Evolutionary conservation across 495 filamentous ascomycete species (phyloP), one percentile per base, ranked within the genome.

Genomic region (Polyplosphaeria fusca): DNA sequence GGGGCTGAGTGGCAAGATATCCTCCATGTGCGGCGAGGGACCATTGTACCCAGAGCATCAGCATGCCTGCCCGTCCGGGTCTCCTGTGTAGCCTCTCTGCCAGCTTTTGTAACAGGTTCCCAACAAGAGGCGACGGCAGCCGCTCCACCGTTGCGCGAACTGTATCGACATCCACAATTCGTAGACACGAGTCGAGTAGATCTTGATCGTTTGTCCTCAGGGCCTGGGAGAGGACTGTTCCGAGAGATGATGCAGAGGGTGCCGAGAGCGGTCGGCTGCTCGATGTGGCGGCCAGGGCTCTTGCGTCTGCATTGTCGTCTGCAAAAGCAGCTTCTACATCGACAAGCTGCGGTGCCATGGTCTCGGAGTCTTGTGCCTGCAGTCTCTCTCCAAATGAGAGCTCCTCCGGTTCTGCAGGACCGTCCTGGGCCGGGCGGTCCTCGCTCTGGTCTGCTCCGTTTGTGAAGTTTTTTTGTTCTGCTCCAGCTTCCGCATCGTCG

Each of bases 31-130:
- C 86, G 18, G 96, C 82, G n/a, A 96, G 78, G 1, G 88, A 92
- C 89, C 90, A 95, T 71, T 96, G 89, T 40, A 96, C 86, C 93
- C 93, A 98, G 14, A 86, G 81, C 76, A 96, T 91, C n/a, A 98
- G 81, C 59, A 82, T 86, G 25, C 89, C 89, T 14, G 93, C 91
- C 47, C 93, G 82, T 22, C 91, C 93, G 4, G 93, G 93, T 19
- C 88, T 81, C 56, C 86, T 81, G 64, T 95, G 86, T 69, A 98
- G 82, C 60, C 90, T 83, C 65, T 94, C 87, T 12, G 93, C 88
- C 27, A 98, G 80, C 64, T 86, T 87, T 66, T 86, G 82, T 43
- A 97, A 80, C 23, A 98, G 78, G 12, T 71, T 79, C 13, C 83
- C 81, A 4, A 90, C 91, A 32, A 95, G 82, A 1, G 83, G 78